phyloP scores from a whole-genome alignment of 257 asterid species.

The Schizonepeta tenuifolia region DNA sequence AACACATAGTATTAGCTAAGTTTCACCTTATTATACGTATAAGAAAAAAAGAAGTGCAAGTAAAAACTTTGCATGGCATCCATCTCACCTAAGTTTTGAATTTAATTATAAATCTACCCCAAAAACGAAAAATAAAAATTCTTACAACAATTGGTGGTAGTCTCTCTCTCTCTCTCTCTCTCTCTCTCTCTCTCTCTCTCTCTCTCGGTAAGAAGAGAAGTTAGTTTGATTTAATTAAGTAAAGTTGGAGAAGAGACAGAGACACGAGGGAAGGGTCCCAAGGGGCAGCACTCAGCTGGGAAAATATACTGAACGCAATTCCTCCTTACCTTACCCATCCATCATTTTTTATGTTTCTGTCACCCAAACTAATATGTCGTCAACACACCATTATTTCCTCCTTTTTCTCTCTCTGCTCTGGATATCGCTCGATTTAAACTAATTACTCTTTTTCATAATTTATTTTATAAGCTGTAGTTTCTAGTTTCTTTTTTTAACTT shows the following conservation, averaged over 20 bases:
- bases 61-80: too few species aligned
- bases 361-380: conserved; percentile 43
- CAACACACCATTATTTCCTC: conserved; percentile 33
- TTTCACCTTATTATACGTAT: too few species aligned
- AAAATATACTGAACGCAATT: conserved; percentile 28
- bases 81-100: too few species aligned
- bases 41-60: too few species aligned
- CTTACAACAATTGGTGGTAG: too few species aligned
- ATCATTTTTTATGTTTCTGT: conserved; percentile 36
- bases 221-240: neutral
- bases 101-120: too few species aligned
- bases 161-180: neutral
- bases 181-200: neutral
- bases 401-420: neutral
- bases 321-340: conserved; percentile 26
- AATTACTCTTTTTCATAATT: too few species aligned
- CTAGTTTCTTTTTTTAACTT: too few species aligned
- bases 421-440: conserved; percentile 29
- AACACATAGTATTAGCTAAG: too few species aligned
- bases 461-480: too few species aligned
- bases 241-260: conserved; percentile 32
- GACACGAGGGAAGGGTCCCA: conserved; percentile 45
- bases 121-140: too few species aligned
- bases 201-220: neutral
- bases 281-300: conserved; percentile 38